A percentile compares a stretch with the other conserved stretches of the same genome.
These are phyloP conservation scores for Yamadazyma akitaensis DNA, from an alignment of 805 yeast species.

Conservation along the genomic window DNA sequence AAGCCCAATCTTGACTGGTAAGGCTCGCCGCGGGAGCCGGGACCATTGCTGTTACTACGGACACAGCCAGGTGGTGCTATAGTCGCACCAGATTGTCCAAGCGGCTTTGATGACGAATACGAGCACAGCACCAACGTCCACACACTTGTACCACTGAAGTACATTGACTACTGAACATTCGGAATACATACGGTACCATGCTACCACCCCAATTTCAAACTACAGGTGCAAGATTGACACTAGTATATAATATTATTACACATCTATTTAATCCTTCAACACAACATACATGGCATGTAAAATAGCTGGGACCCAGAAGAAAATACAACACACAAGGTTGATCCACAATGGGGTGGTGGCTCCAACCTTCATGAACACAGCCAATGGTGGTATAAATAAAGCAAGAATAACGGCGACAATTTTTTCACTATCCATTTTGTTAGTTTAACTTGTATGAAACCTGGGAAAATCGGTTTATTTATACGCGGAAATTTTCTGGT, in stretches of 20 bases:
- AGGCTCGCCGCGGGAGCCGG: no score
- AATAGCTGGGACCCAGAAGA: conserved; percentile 77
- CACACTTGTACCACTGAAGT: no score
- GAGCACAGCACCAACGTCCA: no score
- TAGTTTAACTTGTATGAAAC: neutral
- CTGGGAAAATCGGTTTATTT: conserved; percentile 1
- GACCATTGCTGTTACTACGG: no score
- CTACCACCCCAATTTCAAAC: no score
- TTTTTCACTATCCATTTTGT: conserved; percentile 37
- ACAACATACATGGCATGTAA: conserved; percentile 71
- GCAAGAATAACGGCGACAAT: conserved; percentile 43
- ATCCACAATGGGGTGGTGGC: conserved; percentile 61
- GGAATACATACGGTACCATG: no score
- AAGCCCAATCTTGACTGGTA: no score
- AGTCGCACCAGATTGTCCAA: no score
- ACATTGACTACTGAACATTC: no score
- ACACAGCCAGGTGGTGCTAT: no score
- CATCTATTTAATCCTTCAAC: conserved; percentile 21
- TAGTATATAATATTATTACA: neutral
- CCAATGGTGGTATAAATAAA: conserved; percentile 68
- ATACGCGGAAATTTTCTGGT: neutral
- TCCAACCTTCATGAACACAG: conserved; percentile 70
- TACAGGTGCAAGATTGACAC: neutral
- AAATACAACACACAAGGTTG: conserved; percentile 59
- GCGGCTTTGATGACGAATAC: no score